A percentile compares a stretch with the other conserved stretches of the same genome.
phyloP scores from a whole-genome alignment of 2,329 filamentous ascomycete genomes.

The Phaeosphaeria sp. region DNA sequence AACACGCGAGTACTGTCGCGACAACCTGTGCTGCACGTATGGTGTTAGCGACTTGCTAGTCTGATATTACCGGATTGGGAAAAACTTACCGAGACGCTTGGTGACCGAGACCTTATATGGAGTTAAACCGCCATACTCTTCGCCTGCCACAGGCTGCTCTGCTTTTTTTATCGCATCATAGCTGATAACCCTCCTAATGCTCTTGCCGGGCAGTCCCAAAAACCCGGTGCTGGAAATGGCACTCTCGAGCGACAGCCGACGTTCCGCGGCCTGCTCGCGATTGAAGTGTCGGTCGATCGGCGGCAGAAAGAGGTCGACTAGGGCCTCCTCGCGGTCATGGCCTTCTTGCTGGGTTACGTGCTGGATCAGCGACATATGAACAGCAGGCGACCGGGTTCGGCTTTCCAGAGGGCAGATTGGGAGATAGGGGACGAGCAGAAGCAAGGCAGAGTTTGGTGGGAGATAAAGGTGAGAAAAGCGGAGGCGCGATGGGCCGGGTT shows the following conservation, averaged over 20 bases:
- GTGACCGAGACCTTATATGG: constrained; percentile 57
- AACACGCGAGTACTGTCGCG: constrained; percentile 44
- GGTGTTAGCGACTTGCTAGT: constrained; percentile 12
- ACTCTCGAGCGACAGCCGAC: constrained; percentile 40
- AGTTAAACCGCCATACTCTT: constrained; percentile 53
- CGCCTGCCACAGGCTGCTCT: constrained; percentile 39
- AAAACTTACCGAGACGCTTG: constrained; percentile 41
- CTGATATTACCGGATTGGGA: constrained; percentile 15
- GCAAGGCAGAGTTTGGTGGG: constrained; percentile 4
- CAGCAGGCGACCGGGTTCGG: constrained; percentile 15
- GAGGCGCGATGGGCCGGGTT: constrained; percentile 15
- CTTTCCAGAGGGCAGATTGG: constrained; percentile 13
- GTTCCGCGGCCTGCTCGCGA: constrained; percentile 36
- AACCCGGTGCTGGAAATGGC: constrained; percentile 28
- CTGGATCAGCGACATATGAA: constrained; percentile 59
- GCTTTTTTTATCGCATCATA: constrained; percentile 57
- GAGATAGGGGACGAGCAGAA: constrained; percentile 1
- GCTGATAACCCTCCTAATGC: constrained; percentile 51
- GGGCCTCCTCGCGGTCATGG: constrained; percentile 53
- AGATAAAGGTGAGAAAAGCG: constrained; percentile 3
- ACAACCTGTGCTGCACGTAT: constrained; percentile 40
- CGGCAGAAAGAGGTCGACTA: constrained; percentile 44
- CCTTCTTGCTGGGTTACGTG: constrained; percentile 60
- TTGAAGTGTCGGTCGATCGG: constrained; percentile 41
- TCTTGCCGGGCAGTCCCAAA: constrained; percentile 29